phyloP scores from a whole-genome alignment of 2,329 filamentous ascomycete genomes.

The Xylariaceae sp. region DNA sequence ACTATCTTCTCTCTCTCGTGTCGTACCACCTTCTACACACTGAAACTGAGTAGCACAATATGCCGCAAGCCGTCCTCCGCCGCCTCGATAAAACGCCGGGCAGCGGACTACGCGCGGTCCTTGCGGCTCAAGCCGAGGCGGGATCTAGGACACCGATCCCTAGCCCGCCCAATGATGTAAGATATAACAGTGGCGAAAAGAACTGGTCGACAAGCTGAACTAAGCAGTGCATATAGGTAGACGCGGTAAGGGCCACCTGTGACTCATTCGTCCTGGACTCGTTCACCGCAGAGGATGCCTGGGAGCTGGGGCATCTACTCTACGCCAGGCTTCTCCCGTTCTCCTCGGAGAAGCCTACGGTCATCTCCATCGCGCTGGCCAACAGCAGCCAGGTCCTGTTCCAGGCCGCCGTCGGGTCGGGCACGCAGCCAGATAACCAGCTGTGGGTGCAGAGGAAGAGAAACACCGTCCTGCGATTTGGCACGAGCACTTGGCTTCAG shows the following conservation, averaged over 20 bases:
- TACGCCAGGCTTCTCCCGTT: conserved; percentile 65
- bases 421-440: conserved; percentile 74
- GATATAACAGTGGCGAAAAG: background rate
- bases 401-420: conserved; percentile 70
- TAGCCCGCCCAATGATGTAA: conserved; percentile 24
- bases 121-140: conserved; percentile 24
- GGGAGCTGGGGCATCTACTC: conserved; percentile 68
- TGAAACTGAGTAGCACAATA: no score
- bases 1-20: no score
- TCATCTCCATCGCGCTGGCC: conserved; percentile 70
- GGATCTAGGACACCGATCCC: conserved; percentile 20
- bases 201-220: background rate
- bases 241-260: conserved; percentile 42
- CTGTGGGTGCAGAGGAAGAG: conserved; percentile 74
- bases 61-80: conserved; percentile 29
- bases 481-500: conserved; percentile 73
- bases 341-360: conserved; percentile 52
- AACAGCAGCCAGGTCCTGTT: conserved; percentile 68
- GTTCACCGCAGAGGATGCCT: conserved; percentile 70
- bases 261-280: conserved; percentile 53
- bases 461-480: conserved; percentile 74
- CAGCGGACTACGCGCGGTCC: conserved; percentile 32
- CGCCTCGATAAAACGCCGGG: conserved; percentile 30
- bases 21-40: no score
- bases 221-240: conserved; percentile 28